These are phyloP conservation scores for Wilcoxina mikolae DNA, from an alignment of 495 filamentous ascomycete genomes.

Conservation along the genomic window DNA sequence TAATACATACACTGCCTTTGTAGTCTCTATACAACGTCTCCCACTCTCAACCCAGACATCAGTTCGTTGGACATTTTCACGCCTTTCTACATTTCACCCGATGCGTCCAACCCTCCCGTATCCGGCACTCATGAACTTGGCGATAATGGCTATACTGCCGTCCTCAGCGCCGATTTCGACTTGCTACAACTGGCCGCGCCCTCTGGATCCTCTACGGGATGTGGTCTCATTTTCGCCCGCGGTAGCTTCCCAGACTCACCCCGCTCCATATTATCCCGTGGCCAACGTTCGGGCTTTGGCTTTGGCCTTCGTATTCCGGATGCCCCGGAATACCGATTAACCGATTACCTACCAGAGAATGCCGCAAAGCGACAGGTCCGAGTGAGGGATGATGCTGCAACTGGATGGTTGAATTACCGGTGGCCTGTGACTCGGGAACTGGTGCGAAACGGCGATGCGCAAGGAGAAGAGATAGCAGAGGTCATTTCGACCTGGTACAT, in stretches of 20 bases:
- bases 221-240: background rate
- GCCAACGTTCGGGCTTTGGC: background rate
- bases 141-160: background rate
- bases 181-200: background rate
- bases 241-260: background rate
- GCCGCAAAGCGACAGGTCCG: background rate
- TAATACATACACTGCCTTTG: background rate
- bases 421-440: background rate
- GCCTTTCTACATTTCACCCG: background rate
- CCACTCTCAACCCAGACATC: background rate
- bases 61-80: background rate
- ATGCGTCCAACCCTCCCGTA: background rate
- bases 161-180: background rate
- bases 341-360: background rate
- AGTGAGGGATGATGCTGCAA: background rate
- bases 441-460: background rate
- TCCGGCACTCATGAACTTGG: background rate
- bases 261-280: background rate
- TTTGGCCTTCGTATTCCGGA: background rate
- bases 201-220: background rate
- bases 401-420: background rate
- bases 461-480: background rate
- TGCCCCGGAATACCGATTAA: background rate
- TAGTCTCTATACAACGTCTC: background rate
- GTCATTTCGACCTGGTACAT: background rate